phyloP scores from a whole-genome alignment of 164 flowering plant species.

The Liquidambar formosana region DNA sequence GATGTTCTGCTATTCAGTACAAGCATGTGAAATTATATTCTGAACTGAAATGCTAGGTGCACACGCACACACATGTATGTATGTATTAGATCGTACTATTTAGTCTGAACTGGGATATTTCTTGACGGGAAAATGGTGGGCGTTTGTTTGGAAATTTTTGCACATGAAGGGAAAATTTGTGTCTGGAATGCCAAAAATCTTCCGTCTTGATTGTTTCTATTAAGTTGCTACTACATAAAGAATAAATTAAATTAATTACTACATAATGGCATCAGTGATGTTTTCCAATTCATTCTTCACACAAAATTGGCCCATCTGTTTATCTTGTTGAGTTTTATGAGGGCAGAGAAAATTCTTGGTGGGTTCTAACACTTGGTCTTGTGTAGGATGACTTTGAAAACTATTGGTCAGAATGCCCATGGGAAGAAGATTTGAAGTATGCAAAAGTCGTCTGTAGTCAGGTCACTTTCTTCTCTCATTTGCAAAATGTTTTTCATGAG shows the following conservation, averaged over 20 bases:
- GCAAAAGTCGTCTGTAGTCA: constrained; percentile 88
- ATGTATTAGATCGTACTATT: too few relatives aligned
- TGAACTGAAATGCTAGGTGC: too few relatives aligned
- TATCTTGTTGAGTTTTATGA: neutral
- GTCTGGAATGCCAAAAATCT: too few relatives aligned
- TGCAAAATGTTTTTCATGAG: neutral
- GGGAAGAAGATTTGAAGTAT: constrained; percentile 94
- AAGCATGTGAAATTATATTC: too few relatives aligned
- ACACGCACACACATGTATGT: too few relatives aligned
- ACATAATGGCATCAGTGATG: neutral
- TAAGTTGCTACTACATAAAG: too few relatives aligned
- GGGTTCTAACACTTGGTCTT: constrained; percentile 17
- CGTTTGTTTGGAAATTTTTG: too few relatives aligned
- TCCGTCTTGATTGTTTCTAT: too few relatives aligned
- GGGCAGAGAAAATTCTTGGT: neutral
- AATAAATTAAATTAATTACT: neutral
- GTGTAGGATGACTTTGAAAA: constrained; percentile 92
- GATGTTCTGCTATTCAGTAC: too few relatives aligned
- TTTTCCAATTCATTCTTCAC: neutral
- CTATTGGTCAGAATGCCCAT: constrained; percentile 94
- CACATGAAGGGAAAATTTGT: too few relatives aligned
- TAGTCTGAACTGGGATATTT: too few relatives aligned
- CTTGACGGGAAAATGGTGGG: too few relatives aligned
- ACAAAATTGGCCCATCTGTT: neutral
- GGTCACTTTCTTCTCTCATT: constrained; percentile 32